Evolutionary conservation across 2,329 filamentous ascomycete species (phyloP).

Genomic region (Neoscytalidium dimidiatum): DNA sequence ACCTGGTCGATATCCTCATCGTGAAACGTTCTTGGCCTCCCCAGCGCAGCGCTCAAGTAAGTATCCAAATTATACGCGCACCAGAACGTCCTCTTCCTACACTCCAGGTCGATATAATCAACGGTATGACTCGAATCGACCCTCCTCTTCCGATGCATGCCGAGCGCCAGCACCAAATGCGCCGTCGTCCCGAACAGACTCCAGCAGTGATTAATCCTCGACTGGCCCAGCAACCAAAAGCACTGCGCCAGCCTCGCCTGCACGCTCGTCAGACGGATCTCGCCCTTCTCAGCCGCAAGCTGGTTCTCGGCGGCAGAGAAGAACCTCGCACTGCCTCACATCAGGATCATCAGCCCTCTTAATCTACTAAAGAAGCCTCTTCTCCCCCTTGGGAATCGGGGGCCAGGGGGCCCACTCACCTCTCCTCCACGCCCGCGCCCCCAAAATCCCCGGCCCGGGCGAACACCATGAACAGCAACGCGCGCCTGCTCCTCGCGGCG

Average conservation of each 20-base stretch:
- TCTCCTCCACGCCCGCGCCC: neutral
- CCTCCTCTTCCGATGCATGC: constrained; percentile 23
- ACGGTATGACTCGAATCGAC: constrained; percentile 22
- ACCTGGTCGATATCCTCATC: constrained; percentile 65
- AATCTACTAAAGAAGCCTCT: neutral
- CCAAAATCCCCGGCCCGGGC: constrained; percentile 29
- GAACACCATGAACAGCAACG: constrained; percentile 39
- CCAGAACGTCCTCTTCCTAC: constrained; percentile 64
- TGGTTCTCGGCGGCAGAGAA: constrained; percentile 49
- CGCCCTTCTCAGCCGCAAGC: constrained; percentile 53
- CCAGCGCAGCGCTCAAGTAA: constrained; percentile 64
- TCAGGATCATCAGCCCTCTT: neutral
- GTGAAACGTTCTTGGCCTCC: constrained; percentile 61
- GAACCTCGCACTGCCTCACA: constrained; percentile 44
- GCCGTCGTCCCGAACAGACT: constrained; percentile 60
- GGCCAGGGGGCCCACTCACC: neutral
- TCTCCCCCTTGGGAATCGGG: neutral
- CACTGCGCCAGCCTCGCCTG: constrained; percentile 61
- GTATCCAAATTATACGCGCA: constrained; percentile 64
- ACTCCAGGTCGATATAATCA: constrained; percentile 54
- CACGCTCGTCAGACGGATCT: constrained; percentile 57
- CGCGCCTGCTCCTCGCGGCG: constrained; percentile 35
- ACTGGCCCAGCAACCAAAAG: constrained; percentile 61
- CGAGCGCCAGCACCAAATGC: constrained; percentile 53
- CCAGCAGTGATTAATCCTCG: constrained; percentile 63